Base-by-base conservation (phyloP, 306 rosid species). In the Casuarina equisetifolia region DNA sequence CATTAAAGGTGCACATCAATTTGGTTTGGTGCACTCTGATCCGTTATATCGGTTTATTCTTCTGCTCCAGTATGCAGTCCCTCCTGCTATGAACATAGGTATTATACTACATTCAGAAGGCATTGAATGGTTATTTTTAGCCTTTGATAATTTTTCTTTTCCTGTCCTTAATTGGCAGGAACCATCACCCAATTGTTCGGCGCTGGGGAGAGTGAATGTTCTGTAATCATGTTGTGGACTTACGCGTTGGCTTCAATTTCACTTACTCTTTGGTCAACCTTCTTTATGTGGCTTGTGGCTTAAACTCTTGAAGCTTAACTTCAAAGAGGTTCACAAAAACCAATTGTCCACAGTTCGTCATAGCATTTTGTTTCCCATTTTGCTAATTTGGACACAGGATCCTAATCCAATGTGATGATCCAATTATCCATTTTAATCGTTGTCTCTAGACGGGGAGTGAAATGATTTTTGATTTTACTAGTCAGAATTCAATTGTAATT, bases 81-180 rank as follows among this genome's bases (percentile, higher is more conserved):
- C 91, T 13, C 91, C 89, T 13, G 90, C 94, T 50, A 82, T 88
- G 89, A 84, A 55, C 76, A 90, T 84, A 70, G 91, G 90, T 83
- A 62, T 1, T 3, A 13, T 3, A 13, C 3, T 25, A 25, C 25
- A 9, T 57, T 13, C 9, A 57, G 12, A 39, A 39, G 5, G 12
- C 7, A 35, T 62, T 62, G 40, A 25, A 25, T 25, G 32, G 32
- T 25, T 25, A 1, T 25, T 25, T 25, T 25, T 1, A 25, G 32
- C 32, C 32, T 59, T 32, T 32, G 4, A 51, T n/a, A 1, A 43
- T 63, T 15, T 42, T 9, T 3, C 25, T 11, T 3, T 40, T 19
- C 3, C 42, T 36, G 16, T 7, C n/a, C n/a, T 40, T 25, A 32
- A 36, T 46, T 50, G 62, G 52, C 82, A 89, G 90, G 90, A 74